These are phyloP conservation scores for Clohesyomyces aquaticus DNA, from an alignment of 495 filamentous ascomycete genomes.

Conservation along the genomic window DNA sequence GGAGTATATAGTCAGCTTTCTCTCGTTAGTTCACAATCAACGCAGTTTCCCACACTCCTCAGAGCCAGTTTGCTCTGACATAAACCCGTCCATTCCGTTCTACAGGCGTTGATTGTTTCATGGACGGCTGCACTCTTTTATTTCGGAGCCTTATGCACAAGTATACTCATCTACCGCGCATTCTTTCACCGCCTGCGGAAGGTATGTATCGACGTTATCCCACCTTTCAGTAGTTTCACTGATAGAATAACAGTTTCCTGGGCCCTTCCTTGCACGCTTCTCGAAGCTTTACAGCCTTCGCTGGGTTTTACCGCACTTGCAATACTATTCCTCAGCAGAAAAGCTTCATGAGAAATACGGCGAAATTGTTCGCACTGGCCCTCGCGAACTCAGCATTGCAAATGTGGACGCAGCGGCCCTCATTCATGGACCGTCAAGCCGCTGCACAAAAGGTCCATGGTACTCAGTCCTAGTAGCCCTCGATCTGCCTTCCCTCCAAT, in stretches of 20 bases:
- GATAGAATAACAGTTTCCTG: conserved; percentile 28
- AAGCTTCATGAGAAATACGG: conserved; percentile 26
- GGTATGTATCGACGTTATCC: conserved; percentile 5
- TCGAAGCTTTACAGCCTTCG: conserved; percentile 18
- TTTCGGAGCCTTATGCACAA: conserved; percentile 21
- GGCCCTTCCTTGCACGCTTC: conserved; percentile 26
- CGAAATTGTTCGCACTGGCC: conserved; percentile 26
- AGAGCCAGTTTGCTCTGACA: too few species aligned
- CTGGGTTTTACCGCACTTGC: conserved; percentile 1
- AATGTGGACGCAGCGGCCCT: conserved; percentile 20
- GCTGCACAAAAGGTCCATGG: conserved; percentile 21
- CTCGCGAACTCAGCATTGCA: conserved; percentile 29
- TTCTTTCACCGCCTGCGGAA: conserved; percentile 36
- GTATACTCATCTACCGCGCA: conserved; percentile 31
- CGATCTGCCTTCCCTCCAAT: conserved; percentile 16
- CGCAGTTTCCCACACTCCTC: too few species aligned
- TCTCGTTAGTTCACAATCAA: too few species aligned
- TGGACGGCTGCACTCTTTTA: too few species aligned
- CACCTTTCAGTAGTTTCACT: neutral
- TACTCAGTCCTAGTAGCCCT: conserved; percentile 9
- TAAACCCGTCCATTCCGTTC: too few species aligned
- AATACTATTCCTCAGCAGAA: conserved; percentile 18
- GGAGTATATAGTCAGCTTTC: too few species aligned
- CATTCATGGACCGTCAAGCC: conserved; percentile 19
- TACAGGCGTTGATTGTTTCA: too few species aligned